These are phyloP conservation scores for Lenwebbia sp. DNA, from an alignment of 345 rosid genomes.

Conservation along the genomic window DNA sequence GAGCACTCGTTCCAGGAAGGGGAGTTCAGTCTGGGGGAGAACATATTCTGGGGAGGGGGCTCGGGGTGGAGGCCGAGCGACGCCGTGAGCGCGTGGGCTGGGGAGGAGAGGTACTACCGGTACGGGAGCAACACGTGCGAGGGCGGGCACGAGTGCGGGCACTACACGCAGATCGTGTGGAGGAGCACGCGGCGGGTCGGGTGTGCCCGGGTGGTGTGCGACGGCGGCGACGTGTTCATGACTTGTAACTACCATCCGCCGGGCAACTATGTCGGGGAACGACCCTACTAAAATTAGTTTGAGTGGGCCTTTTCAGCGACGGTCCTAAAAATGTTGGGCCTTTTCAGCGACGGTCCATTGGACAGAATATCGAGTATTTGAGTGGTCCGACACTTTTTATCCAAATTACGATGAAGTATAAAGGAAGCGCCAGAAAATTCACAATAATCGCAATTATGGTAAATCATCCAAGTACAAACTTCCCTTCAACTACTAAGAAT, in stretches of 20 bases:
- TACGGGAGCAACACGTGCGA: constrained; percentile 45
- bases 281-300: constrained; percentile 33
- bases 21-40: constrained; percentile 63
- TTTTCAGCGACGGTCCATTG: neutral
- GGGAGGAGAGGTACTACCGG: constrained; percentile 59
- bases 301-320: neutral
- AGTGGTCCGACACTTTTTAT: neutral
- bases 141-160: constrained; percentile 68
- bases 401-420: neutral
- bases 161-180: constrained; percentile 90
- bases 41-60: constrained; percentile 77
- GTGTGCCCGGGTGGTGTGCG: constrained; percentile 69
- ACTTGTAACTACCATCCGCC: constrained; percentile 88
- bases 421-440: neutral
- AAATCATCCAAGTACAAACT: neutral
- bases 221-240: constrained; percentile 73
- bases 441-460: neutral
- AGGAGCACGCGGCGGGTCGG: constrained; percentile 50
- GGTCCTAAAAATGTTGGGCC: neutral
- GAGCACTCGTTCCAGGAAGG: constrained; percentile 59
- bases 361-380: neutral
- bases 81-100: constrained; percentile 62
- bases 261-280: constrained; percentile 74
- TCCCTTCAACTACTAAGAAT: neutral
- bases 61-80: constrained; percentile 48